Base-by-base conservation (phyloP, 2,329 filamentous ascomycete genomes). In the Pyricularia pennisetigena region DNA sequence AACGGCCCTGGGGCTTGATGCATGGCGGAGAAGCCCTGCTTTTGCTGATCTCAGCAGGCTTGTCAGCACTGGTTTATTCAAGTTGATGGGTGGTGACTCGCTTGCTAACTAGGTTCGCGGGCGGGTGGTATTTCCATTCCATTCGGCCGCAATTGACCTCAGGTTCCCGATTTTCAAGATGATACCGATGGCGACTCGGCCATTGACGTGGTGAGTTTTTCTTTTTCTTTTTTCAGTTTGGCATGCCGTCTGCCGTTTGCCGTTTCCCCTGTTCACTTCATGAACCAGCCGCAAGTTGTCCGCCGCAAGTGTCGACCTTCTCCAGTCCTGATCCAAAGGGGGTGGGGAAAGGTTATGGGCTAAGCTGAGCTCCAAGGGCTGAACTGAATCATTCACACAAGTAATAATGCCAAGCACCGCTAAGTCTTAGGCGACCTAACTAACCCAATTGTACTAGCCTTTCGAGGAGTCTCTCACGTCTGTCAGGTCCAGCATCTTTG, bases 401-500 rank as follows among this genome's bases (percentile, higher is more conserved):
- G 41, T n/a, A 54, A 54, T n/a, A 54, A 54, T n/a, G 5, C 41
- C 41, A 54, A 54, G 41, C 41, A 32, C 9, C 9, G 20, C 16
- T 54, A 35, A 35, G 32, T 20, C 41, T n/a, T 63, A 14, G 24
- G 64, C 57, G 23, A 20, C 20, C 28, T 9, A 16, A 29, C 23
- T 62, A 68, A 62, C 63, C 30, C 57, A 35, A 30, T 63, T 2
- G 32, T n/a, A 24, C 57, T 61, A 71, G 70, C 68, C 70, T 6
- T 66, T 69, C n/a, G 62, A 67, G 57, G 70, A 72, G 24, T 73
- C 72, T 1, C 69, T 73, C 24, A 69, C 70, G 7, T 73, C 71
- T 23, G 67, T 73, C 2, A 70, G 70, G 24, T 72, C 71, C 20
- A 73, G 72, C 67, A 71, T 73, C 28, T 66, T 72, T 30, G 69